phyloP scores from a whole-genome alignment of 352 stramenopile genomes.

The Phytophthora sp. region DNA sequence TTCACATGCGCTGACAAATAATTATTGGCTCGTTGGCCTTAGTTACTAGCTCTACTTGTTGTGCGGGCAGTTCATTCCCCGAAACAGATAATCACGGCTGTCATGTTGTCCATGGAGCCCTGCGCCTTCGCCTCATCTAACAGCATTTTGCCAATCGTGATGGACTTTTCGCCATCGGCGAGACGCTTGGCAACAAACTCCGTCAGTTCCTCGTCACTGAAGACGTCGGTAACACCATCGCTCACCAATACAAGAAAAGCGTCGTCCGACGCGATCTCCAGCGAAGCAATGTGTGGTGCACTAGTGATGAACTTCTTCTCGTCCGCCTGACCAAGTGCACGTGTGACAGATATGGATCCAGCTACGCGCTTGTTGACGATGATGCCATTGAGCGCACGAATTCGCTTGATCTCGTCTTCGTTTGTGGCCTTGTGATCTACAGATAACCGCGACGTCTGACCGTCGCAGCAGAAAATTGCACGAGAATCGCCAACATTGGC shows the following conservation, averaged over 20 bases:
- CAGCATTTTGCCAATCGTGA: constrained; percentile 66
- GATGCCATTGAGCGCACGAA: constrained; percentile 76
- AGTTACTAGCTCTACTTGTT: constrained; percentile 40
- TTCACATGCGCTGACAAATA: constrained; percentile 25
- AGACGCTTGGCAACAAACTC: constrained; percentile 62
- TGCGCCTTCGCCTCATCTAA: constrained; percentile 72
- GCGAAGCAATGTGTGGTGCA: constrained; percentile 61
- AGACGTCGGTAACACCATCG: constrained; percentile 80
- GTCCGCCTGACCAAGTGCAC: constrained; percentile 78
- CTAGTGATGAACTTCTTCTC: constrained; percentile 85
- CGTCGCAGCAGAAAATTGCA: constrained; percentile 64
- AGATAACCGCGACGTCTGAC: constrained; percentile 57
- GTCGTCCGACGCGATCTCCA: constrained; percentile 52
- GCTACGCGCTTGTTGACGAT: constrained; percentile 86
- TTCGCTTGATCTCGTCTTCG: constrained; percentile 75
- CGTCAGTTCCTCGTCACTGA: constrained; percentile 73
- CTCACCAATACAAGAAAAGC: constrained; percentile 82
- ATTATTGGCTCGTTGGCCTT: constrained; percentile 29
- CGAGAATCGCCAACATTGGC: constrained; percentile 84
- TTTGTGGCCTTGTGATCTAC: constrained; percentile 86
- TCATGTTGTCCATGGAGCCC: constrained; percentile 87
- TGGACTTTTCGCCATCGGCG: constrained; percentile 47
- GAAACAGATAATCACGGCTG: constrained; percentile 77
- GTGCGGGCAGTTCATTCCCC: constrained; percentile 28
- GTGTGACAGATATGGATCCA: constrained; percentile 73